phyloP scores from a whole-genome alignment of 2,329 filamentous ascomycete species.

The Beauveria bassiana region DNA sequence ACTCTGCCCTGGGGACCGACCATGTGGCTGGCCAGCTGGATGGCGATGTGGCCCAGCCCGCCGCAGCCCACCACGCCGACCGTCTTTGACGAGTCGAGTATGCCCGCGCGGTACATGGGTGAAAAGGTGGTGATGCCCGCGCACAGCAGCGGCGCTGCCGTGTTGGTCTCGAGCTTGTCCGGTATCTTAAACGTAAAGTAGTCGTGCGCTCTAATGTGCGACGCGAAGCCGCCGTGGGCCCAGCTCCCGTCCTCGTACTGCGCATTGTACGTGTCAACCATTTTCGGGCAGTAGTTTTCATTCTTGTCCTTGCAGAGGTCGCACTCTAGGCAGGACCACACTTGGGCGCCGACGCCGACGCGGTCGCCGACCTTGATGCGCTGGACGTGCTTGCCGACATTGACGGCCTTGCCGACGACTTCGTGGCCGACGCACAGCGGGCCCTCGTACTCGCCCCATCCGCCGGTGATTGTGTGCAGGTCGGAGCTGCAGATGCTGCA shows the following conservation, averaged over 20 bases:
- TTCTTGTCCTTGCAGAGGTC: conserved; percentile 38
- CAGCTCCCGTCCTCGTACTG: conserved; percentile 46
- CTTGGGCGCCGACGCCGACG: conserved; percentile 56
- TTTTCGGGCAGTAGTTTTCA: conserved; percentile 41
- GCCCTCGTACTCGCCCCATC: conserved; percentile 43
- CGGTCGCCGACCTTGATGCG: conserved; percentile 53
- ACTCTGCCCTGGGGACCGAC: conserved; percentile 58
- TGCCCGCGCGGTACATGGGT: conserved; percentile 58
- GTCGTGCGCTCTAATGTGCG: conserved; percentile 41
- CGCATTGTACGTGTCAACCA: conserved; percentile 49
- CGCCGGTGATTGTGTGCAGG: conserved; percentile 49
- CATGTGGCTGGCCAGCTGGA: conserved; percentile 51
- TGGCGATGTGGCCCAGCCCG: conserved; percentile 64
- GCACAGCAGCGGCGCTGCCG: conserved; percentile 64
- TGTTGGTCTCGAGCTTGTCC: conserved; percentile 39
- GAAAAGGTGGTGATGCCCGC: conserved; percentile 68
- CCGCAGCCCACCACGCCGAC: conserved; percentile 68
- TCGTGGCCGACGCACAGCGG: conserved; percentile 51
- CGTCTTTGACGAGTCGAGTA: conserved; percentile 56
- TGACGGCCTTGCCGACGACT: conserved; percentile 47
- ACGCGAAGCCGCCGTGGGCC: conserved; percentile 56
- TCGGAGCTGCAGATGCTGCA: conserved; percentile 59
- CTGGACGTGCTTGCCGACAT: conserved; percentile 36
- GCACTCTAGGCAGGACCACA: conserved; percentile 47
- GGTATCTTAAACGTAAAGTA: conserved; percentile 55